These are phyloP conservation scores for Microsporum ferrugineum DNA, from an alignment of 2,329 filamentous ascomycete species.

Conservation along the genomic window DNA sequence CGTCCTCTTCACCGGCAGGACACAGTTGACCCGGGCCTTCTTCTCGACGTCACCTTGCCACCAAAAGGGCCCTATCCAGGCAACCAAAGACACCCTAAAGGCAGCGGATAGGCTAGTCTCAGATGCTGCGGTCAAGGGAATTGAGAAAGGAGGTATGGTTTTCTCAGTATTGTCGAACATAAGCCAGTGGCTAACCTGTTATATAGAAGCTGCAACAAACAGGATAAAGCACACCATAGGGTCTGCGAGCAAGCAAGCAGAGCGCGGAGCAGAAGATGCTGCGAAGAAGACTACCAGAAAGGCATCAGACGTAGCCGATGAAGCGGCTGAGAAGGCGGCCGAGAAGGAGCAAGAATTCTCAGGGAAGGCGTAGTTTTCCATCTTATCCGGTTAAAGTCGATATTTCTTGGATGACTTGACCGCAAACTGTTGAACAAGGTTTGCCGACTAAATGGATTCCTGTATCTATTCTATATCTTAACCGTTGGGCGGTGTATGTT, in stretches of 20 bases:
- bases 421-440: neutral
- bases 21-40: conserved; percentile 16
- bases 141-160: conserved; percentile 50
- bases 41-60: conserved; percentile 44
- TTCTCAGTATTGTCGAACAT: no score
- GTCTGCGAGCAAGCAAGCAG: conserved; percentile 31
- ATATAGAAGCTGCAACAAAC: conserved; percentile 41
- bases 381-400: neutral
- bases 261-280: conserved; percentile 16
- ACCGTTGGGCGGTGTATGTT: neutral
- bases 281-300: conserved; percentile 24
- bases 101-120: conserved; percentile 46
- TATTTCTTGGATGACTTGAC: neutral
- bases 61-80: conserved; percentile 44
- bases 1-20: conserved; percentile 1
- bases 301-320: conserved; percentile 21
- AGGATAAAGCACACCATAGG: conserved; percentile 34
- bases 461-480: neutral
- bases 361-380: conserved; percentile 16
- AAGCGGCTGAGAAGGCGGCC: conserved; percentile 22
- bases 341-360: conserved; percentile 19
- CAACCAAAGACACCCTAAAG: conserved; percentile 48
- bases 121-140: conserved; percentile 48
- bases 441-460: neutral
- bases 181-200: neutral